Evolutionary conservation across 352 stramenopile species (phyloP).

Genomic region (Globisporangium radiosum): DNA sequence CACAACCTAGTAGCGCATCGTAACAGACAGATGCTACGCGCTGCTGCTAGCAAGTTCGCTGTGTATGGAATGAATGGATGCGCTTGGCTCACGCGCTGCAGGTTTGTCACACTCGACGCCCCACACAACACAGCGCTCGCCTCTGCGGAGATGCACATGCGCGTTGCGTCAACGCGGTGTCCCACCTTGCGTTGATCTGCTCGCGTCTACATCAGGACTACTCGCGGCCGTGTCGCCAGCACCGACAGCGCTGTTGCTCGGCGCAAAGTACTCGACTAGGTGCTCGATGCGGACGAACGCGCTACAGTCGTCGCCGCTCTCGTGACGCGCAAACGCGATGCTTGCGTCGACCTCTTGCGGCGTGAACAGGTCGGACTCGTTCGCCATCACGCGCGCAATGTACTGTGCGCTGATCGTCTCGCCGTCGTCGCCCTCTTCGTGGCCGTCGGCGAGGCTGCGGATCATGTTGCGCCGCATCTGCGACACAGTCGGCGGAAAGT

Average conservation of each 20-base stretch:
- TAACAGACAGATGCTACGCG: no score
- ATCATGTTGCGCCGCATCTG: conserved; percentile 79
- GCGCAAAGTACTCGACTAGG: conserved; percentile 9
- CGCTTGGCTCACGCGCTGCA: no score
- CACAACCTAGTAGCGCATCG: no score
- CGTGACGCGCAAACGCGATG: conserved; percentile 25
- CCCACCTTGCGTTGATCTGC: no score
- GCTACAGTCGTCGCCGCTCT: not conserved
- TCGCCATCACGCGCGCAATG: conserved; percentile 56
- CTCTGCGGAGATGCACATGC: no score
- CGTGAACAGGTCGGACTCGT: conserved; percentile 79
- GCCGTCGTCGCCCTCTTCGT: conserved; percentile 43
- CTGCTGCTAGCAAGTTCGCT: no score
- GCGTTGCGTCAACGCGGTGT: no score
- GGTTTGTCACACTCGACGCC: no score
- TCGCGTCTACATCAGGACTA: no score
- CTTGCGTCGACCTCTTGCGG: conserved; percentile 56
- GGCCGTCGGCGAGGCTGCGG: conserved; percentile 40
- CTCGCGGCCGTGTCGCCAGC: no score
- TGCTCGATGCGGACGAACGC: conserved; percentile 6
- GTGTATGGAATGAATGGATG: no score
- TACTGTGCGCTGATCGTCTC: conserved; percentile 46
- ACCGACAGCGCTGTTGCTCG: not conserved
- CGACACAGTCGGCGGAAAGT: conserved; percentile 36
- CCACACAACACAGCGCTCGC: no score